Evolutionary conservation across 148 eudicot genomes (phyloP).

Genomic region (Oxyria digyna): DNA sequence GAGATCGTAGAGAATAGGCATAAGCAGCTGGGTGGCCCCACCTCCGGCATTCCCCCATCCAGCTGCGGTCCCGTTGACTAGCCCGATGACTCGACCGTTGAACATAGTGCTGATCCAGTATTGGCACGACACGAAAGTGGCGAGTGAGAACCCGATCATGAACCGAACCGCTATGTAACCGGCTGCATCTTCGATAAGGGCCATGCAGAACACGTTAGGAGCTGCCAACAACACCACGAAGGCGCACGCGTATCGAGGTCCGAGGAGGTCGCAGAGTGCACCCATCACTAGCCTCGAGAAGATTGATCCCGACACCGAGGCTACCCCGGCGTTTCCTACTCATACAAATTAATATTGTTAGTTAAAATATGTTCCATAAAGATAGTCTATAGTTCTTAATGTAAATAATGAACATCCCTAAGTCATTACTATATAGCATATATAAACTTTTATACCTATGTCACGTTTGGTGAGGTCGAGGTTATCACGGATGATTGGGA

Average conservation of each 20-base stretch:
- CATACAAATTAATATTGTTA: neutral
- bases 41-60: conserved; percentile 55
- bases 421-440: too few species aligned
- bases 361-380: too few species aligned
- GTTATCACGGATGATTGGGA: too few species aligned
- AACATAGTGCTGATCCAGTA: conserved; percentile 50
- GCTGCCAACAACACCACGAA: conserved; percentile 25
- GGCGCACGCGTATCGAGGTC: conserved; percentile 32
- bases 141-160: conserved; percentile 31
- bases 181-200: conserved; percentile 16
- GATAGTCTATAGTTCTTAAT: too few species aligned
- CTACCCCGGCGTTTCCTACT: conserved; percentile 21
- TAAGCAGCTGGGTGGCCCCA: conserved; percentile 39
- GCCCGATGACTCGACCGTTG: conserved; percentile 32
- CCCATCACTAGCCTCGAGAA: conserved; percentile 34
- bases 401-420: too few species aligned
- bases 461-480: too few species aligned
- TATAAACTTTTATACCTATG: too few species aligned
- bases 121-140: conserved; percentile 40
- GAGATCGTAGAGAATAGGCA: conserved; percentile 35
- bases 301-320: conserved; percentile 28
- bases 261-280: conserved; percentile 28
- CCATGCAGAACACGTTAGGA: conserved; percentile 29
- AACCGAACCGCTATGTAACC: conserved; percentile 32
- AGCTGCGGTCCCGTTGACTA: conserved; percentile 30